A percentile compares a stretch with the other conserved stretches of the same genome.
Evolutionary conservation across 345 rosid genomes (phyloP).

Genomic region (Eucalyptus cladocalyx): DNA sequence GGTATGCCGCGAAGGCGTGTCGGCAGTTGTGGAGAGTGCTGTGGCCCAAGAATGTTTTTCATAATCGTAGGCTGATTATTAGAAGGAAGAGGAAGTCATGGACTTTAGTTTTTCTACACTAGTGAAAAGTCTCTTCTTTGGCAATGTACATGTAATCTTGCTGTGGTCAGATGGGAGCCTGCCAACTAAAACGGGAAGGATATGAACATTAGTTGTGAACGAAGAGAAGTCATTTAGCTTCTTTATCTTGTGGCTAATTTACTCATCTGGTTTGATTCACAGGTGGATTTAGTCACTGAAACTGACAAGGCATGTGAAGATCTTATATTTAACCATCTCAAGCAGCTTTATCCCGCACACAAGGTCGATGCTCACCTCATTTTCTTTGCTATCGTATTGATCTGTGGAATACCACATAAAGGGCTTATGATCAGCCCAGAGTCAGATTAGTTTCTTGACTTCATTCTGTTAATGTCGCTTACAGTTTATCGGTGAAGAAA

Average conservation of each 20-base stretch:
- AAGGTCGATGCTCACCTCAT: constrained; percentile 26
- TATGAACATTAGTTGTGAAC: not conserved
- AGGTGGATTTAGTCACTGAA: constrained; percentile 97
- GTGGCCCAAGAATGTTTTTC: not conserved
- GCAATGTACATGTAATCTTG: not conserved
- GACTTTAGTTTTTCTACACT: not conserved
- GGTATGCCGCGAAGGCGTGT: not conserved
- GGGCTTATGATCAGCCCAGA: not conserved
- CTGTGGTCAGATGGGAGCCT: not conserved
- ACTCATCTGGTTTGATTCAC: not conserved
- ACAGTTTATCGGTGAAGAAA: constrained; percentile 96
- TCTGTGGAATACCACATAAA: not conserved
- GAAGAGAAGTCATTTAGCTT: not conserved
- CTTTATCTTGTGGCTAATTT: not conserved
- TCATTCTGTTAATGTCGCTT: not conserved
- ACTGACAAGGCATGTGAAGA: constrained; percentile 97
- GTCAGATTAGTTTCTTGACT: not conserved
- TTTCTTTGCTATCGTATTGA: not conserved
- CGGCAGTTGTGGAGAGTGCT: not conserved
- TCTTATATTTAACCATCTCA: constrained; percentile 72
- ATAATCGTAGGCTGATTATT: not conserved
- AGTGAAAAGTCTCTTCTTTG: not conserved
- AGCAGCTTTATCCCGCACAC: constrained; percentile 51
- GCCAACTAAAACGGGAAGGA: not conserved
- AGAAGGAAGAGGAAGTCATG: not conserved